Evolutionary conservation across 2,329 filamentous ascomycete genomes (phyloP), one percentile per base, ranked within the genome.

Genomic region (Fusarium sp.): DNA sequence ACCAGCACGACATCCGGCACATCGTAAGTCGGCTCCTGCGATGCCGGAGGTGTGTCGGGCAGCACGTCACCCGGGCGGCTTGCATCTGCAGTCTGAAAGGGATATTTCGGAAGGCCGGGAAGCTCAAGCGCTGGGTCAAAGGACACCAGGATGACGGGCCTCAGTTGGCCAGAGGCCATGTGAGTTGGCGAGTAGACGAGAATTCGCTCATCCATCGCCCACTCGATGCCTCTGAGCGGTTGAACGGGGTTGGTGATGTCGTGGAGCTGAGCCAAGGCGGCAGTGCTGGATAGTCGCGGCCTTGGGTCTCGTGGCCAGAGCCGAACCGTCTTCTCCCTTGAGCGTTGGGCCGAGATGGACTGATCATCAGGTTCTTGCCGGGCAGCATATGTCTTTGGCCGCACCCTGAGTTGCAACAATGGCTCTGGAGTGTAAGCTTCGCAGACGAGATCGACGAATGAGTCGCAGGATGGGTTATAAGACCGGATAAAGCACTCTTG

Each of bases 361-460:
- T 16, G 27, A 39, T 58, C 18, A 39, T n/a, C 16, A 15, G 3
- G 27, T 15, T 37, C 39, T 16, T 36, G 47, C 8, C 28, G 63
- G 44, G 30, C 4, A 13, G 23, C 39, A 12, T 50, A 41, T 39
- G 51, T 41, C 51, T 66, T 75, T 39, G 76, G 67, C 31, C 71
- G 71, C 16, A 72, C 62, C 34, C 77, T 75, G 36, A 92, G 78
- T 6, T 85, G 83, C 12, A 89, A 78, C 16, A 81, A 65, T 53
- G 79, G 79, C 5, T 76, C 65, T n/a, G 77, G 68, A 62, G 2
- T 75, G 66, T 46, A 71, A 23, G 43, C 34, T 76, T 81, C 76
- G 51, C 4, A 84, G 78, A 65, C 88, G 0, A 92, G 75, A 68
- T 92, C 90, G 6, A 92, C 57, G 71, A 89, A 91, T 0, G 89